Base-by-base conservation (phyloP, 1,284 basidiomycete species). In the Boletus holoroseus region DNA sequence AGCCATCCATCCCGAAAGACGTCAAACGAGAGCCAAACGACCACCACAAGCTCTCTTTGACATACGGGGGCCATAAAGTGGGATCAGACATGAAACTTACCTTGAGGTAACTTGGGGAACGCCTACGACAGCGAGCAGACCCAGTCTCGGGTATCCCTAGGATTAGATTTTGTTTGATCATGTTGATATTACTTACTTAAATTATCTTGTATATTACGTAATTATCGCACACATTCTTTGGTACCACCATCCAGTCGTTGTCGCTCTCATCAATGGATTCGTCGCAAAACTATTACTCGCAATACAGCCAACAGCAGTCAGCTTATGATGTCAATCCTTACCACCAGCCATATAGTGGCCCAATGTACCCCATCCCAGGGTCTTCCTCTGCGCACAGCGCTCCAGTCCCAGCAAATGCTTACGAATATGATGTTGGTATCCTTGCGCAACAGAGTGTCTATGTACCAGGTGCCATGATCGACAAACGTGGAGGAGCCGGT, bases 401-500 rank as follows among this genome's bases (percentile, higher is more conserved):
- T 1, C 87, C 86, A n/a, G 83, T 90, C 9, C 88, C 88, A 36
- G 83, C 88, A n/a, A 91, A 91, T 62, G 88, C 88, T 15, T 90
- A 91, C 66, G 88, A 91, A 67, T 91, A 91, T 63, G 88, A 91
- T 67, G 88, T 91, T 40, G 88, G 88, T 20, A 89, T 90, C 51
- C 76, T 91, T 39, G 88, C 88, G 6, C 88, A 91, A 63, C 88
- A 91, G 67, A 89, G 86, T 67, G 88, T 89, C 39, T 91, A 91
- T 67, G 89, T 91, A 27, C 88, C 88, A 15, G 89, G 89, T 18
- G 88, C 89, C 15, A 87, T 87, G 79, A 85, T 88, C 44, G 88
- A 90, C 61, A 91, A 90, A 65, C 81, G 85, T 42, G 88, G 88
- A 30, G 88, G 88, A 22, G 79, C 88, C 4, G 88, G 89, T 49